Conservation (phyloP, 768 basidiomycete genomes). For the Phanerochaete carnosa region DNA sequence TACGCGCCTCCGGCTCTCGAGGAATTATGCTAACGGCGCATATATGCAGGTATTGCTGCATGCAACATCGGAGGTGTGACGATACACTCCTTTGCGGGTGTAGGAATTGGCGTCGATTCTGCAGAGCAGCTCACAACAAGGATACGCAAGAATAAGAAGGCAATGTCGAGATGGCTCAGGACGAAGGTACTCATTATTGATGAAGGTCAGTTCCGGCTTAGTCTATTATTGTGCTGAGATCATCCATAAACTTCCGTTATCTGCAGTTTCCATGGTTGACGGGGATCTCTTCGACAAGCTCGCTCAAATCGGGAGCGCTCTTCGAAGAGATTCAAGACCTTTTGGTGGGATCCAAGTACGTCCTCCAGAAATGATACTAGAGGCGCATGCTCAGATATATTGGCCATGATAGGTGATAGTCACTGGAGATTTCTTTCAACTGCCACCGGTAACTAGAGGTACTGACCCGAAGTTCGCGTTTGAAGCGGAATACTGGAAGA, state of each 20-base stretch:
- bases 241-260: background rate
- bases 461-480: conserved; percentile 79
- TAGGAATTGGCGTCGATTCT: conserved; percentile 75
- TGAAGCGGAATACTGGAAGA: conserved; percentile 77
- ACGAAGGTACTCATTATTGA: conserved; percentile 84
- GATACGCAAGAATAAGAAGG: conserved; percentile 82
- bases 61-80: conserved; percentile 97
- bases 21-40: background rate
- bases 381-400: background rate
- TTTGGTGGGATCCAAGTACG: conserved; percentile 90
- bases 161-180: conserved; percentile 72
- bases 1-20: conserved; percentile 24
- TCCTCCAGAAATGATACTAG: background rate
- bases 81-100: conserved; percentile 93
- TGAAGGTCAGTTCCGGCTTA: conserved; percentile 48
- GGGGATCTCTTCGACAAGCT: conserved; percentile 92
- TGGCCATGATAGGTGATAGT: conserved; percentile 62
- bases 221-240: background rate
- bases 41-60: conserved; percentile 75
- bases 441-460: conserved; percentile 84
- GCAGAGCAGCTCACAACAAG: conserved; percentile 60
- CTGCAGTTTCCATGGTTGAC: conserved; percentile 94
- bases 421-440: conserved; percentile 97
- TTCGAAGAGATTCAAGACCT: conserved; percentile 63
- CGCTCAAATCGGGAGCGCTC: conserved; percentile 56